Percentiles rank a stretch among this genome's conserved stretches.
These are phyloP conservation scores for Pyrenophora teres DNA, from an alignment of 2,329 filamentous ascomycete species.

Conservation along the genomic window DNA sequence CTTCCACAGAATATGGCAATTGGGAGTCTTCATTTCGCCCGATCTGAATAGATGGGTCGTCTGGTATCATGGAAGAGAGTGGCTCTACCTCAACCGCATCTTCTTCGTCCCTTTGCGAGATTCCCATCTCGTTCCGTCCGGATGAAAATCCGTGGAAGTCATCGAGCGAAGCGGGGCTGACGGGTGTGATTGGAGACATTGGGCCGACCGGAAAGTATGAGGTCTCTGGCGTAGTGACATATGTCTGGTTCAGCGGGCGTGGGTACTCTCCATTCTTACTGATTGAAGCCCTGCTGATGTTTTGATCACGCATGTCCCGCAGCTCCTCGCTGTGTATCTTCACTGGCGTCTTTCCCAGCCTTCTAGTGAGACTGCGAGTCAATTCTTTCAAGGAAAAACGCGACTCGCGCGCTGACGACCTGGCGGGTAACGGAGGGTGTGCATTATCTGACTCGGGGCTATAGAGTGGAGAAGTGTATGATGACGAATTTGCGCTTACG, in stretches of 20 bases:
- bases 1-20: slow-evolving; percentile 14
- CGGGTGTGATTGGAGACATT: slow-evolving; percentile 25
- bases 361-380: slow-evolving; percentile 36
- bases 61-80: slow-evolving; percentile 38
- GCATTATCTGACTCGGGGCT: slow-evolving; percentile 30
- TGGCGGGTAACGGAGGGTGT: slow-evolving; percentile 25
- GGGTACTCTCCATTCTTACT: slow-evolving; percentile 25
- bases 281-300: slow-evolving; percentile 13
- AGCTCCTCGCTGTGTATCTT: slow-evolving; percentile 27
- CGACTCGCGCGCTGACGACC: slow-evolving; percentile 27
- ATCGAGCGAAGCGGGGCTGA: slow-evolving; percentile 11
- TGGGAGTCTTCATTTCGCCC: slow-evolving; percentile 19
- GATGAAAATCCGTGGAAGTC: slow-evolving; percentile 11
- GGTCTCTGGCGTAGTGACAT: slow-evolving; percentile 18
- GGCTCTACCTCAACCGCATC: slow-evolving; percentile 18
- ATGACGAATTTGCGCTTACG: slow-evolving; percentile 34
- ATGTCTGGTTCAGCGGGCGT: slow-evolving; percentile 26
- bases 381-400: slow-evolving; percentile 41
- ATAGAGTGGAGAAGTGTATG: slow-evolving; percentile 33
- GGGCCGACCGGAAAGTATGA: slow-evolving; percentile 27
- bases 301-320: slow-evolving; percentile 24
- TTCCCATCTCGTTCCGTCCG: slow-evolving; percentile 14
- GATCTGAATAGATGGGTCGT: slow-evolving; percentile 28
- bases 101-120: neutral
- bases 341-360: slow-evolving; percentile 24